phyloP scores from a whole-genome alignment of 495 filamentous ascomycete genomes.

The Tuber microsphaerosporum region DNA sequence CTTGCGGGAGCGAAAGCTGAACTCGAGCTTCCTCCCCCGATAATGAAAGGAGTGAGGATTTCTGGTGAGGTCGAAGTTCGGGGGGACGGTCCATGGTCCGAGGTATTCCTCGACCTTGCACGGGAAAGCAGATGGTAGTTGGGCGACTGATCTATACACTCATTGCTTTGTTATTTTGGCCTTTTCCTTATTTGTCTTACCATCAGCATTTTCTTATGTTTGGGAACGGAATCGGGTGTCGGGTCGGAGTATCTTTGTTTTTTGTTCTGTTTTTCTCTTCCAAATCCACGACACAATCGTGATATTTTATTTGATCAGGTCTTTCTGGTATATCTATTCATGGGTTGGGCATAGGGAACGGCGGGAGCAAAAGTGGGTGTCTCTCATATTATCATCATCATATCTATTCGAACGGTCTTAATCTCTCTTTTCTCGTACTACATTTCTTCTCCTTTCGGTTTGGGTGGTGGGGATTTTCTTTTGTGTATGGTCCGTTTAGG shows the following conservation, averaged over 20 bases:
- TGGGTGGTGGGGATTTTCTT: background rate
- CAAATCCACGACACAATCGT: background rate
- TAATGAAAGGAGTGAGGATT: background rate
- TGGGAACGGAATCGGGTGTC: conserved; percentile 9
- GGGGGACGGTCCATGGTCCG: background rate
- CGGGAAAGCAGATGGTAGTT: background rate
- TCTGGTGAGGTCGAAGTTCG: background rate
- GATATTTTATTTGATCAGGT: background rate
- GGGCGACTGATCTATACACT: background rate
- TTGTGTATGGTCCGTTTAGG: background rate
- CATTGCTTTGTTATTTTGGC: background rate
- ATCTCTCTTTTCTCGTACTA: background rate
- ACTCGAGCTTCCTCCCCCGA: background rate
- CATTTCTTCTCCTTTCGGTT: background rate
- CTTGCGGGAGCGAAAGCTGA: conserved; percentile 16
- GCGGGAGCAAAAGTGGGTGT: background rate
- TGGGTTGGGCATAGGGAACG: background rate
- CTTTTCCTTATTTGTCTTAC: conserved; percentile 1
- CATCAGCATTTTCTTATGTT: background rate
- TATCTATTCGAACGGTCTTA: background rate
- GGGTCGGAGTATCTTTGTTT: conserved; percentile 31
- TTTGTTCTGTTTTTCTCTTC: conserved; percentile 26
- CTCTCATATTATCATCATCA: background rate
- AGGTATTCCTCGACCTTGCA: background rate
- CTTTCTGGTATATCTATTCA: background rate